Conservation (phyloP, 1,284 basidiomycete genomes). For the Tremellales sp. region DNA sequence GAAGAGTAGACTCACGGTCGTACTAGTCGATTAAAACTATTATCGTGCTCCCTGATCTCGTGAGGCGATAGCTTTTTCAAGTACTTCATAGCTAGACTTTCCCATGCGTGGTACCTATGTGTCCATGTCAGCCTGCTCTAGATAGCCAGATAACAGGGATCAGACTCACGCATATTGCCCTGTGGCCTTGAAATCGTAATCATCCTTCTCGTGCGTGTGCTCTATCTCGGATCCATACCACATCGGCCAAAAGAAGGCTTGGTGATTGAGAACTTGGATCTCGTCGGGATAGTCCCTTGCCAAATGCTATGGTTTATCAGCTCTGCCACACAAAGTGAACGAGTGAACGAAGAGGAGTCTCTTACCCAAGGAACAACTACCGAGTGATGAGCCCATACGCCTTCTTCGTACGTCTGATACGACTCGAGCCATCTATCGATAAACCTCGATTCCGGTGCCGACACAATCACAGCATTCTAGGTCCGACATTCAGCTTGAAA, state of each 20-base stretch:
- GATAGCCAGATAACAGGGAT: neutral
- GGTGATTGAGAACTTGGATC: conserved; percentile 49
- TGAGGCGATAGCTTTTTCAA: conserved; percentile 38
- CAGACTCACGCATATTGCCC: conserved; percentile 46
- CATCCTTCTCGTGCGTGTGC: conserved; percentile 36
- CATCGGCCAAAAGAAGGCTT: conserved; percentile 53
- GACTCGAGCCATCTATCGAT: conserved; percentile 47
- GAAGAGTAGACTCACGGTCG: conserved; percentile 31
- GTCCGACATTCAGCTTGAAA: neutral
- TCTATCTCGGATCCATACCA: conserved; percentile 47
- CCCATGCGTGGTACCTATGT: conserved; percentile 49
- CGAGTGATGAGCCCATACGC: conserved; percentile 49
- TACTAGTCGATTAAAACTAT: conserved; percentile 46
- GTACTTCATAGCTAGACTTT: conserved; percentile 47
- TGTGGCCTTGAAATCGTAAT: conserved; percentile 37
- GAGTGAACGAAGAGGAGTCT: neutral
- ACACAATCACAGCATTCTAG: conserved; percentile 53
- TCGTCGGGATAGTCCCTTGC: conserved; percentile 48
- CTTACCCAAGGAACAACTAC: conserved; percentile 45
- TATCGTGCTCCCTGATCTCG: conserved; percentile 35
- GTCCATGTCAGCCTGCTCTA: neutral
- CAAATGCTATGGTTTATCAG: conserved; percentile 30
- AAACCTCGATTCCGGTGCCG: conserved; percentile 47
- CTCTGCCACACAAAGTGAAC: neutral
- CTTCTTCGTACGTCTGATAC: conserved; percentile 48